A percentile compares a stretch with the other conserved stretches of the same genome.
Conservation (phyloP, 108 stramenopile species). For the Cylindrotheca closterium region DNA sequence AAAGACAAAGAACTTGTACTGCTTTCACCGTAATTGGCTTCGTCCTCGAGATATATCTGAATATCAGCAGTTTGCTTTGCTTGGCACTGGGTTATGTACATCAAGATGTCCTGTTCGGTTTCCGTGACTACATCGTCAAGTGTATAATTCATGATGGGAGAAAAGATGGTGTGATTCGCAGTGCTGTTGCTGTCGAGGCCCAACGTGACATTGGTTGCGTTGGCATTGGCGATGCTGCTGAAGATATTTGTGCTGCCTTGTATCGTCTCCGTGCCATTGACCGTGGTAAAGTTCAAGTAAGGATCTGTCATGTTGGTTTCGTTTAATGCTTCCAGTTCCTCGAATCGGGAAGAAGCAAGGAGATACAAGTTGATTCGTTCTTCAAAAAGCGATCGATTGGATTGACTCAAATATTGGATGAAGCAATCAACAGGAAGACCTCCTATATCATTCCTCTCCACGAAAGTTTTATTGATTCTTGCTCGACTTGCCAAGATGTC, state of each 20-base stretch:
- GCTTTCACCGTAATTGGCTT: not conserved
- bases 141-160: not conserved
- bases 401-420: not conserved
- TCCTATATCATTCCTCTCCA: too few species aligned
- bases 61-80: not conserved
- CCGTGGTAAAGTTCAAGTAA: not conserved
- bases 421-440: not conserved
- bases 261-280: not conserved
- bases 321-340: not conserved
- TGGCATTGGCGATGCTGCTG: not conserved
- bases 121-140: not conserved
- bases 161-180: too few species aligned
- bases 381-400: not conserved
- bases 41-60: not conserved
- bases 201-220: constrained; percentile 6
- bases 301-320: not conserved
- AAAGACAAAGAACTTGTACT: constrained; percentile 14
- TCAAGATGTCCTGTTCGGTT: not conserved
- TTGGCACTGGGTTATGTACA: not conserved
- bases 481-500: constrained; percentile 20
- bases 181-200: too few species aligned
- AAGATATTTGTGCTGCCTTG: not conserved
- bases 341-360: too few species aligned
- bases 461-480: not conserved
- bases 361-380: not conserved